A percentile compares a stretch with the other conserved stretches of the same genome.
Conservation (phyloP, 352 stramenopile species). For the Pythium periplocum region DNA sequence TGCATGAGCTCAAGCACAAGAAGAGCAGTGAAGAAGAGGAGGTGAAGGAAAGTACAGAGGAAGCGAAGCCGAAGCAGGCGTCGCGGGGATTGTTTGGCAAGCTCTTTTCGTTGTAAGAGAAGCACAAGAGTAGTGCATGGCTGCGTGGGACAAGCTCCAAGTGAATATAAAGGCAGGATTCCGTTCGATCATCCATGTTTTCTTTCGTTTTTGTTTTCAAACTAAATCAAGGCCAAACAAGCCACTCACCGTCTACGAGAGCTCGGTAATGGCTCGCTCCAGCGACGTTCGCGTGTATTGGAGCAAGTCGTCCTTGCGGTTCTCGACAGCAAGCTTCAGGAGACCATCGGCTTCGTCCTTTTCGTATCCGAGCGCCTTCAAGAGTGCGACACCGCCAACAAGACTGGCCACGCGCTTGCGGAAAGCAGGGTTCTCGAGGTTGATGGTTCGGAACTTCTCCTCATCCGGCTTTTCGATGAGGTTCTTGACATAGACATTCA, state of each 20-base stretch:
- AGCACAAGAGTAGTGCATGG: not conserved
- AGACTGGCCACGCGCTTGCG: constrained; percentile 85
- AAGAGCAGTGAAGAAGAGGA: constrained; percentile 14
- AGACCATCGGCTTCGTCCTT: constrained; percentile 73
- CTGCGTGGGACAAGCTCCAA: not conserved
- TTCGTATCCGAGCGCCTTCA: constrained; percentile 86
- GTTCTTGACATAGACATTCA: constrained; percentile 87
- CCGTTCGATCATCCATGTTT: not conserved
- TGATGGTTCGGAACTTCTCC: constrained; percentile 90
- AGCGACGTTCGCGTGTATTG: constrained; percentile 52
- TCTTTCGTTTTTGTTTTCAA: not conserved
- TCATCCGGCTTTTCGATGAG: constrained; percentile 83
- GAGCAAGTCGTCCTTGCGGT: constrained; percentile 56
- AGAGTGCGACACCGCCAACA: constrained; percentile 76
- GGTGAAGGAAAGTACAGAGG: constrained; percentile 7
- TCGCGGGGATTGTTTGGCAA: constrained; percentile 56
- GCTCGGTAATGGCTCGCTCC: constrained; percentile 54
- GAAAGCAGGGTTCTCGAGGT: constrained; percentile 87
- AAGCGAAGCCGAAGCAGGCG: constrained; percentile 16
- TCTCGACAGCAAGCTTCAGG: constrained; percentile 57
- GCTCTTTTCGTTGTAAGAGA: constrained; percentile 60
- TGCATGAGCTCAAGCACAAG: constrained; percentile 34
- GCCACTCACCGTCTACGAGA: constrained; percentile 29
- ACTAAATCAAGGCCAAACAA: constrained; percentile 2
- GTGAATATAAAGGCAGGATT: too few relatives aligned